Base-by-base conservation (phyloP, 2,329 filamentous ascomycete species). In the Fusarium virguliforme region DNA sequence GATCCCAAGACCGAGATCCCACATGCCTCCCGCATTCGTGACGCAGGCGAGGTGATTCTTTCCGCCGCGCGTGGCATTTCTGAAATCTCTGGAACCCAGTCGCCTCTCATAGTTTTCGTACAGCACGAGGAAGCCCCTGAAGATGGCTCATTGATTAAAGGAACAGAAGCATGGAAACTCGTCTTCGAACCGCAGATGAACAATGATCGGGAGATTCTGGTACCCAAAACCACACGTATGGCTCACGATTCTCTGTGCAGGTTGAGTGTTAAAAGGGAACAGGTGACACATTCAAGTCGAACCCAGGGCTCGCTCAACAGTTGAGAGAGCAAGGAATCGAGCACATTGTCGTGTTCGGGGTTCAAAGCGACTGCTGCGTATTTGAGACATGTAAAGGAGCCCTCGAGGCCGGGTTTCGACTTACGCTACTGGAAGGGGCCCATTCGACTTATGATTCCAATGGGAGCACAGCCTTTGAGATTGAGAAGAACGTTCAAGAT, bases 321-420 rank as follows among this genome's bases (percentile, higher is more conserved):
- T 34, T 68, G 4, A 67, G 37, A 30, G 43, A 40, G 2, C 35
- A 56, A 30, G 59, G 65, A 7, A 41, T 67, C 18, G 34, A 67
- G n/a, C 43, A 59, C 1, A 65, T 70, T 22, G 40, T 69, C 6
- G 62, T 41, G 3, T 70, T 69, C 41, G 67, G 67, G 3, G 48
- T 69, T 8, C 67, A 69, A 46, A 70, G 67, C 18, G 65, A 70
- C 35, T 70, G 65, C 35, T 70, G 67, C 28, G 65, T 70, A 9
- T 32, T 62, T 8, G 56, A 62, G 46, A 70, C 67, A 5, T 62
- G 65, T 26, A 69, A 62, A 30, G 67, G 67, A 18, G 65, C 65
- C 8, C 62, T 70, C 15, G 53, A 34, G 13, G 65, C 65, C 8
- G 67, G 67, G n/a, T 62, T 70, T 22, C 24, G 57, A 24, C 48